A percentile compares a stretch with the other conserved stretches of the same genome.
Conservation (phyloP, 352 stramenopile species). For the Phytophthora megakarya region DNA sequence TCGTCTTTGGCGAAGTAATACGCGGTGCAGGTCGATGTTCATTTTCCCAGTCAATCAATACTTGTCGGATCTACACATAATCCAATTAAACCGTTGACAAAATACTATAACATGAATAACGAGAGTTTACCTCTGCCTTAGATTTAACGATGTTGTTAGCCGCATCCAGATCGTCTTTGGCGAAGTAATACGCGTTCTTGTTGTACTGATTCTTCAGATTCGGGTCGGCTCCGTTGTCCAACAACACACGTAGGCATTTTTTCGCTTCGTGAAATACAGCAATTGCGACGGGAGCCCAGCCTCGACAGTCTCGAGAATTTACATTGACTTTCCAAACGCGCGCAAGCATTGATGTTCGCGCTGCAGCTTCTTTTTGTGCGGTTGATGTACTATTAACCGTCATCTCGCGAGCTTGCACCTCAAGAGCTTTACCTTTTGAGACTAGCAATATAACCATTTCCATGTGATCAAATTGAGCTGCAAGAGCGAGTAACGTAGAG, state of each 20-base stretch:
- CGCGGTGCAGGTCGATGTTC: slow-evolving; percentile 47
- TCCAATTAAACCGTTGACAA: neutral
- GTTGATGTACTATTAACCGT: slow-evolving; percentile 24
- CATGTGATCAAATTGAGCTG: slow-evolving; percentile 68
- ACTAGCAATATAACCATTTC: slow-evolving; percentile 65
- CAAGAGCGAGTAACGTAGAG: slow-evolving; percentile 74
- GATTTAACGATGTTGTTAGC: slow-evolving; percentile 84
- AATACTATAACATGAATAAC: too few relatives aligned
- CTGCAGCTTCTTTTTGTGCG: slow-evolving; percentile 33
- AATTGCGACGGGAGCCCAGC: slow-evolving; percentile 86
- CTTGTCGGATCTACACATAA: slow-evolving; percentile 57
- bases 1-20: slow-evolving; percentile 91
- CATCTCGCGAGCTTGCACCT: slow-evolving; percentile 32
- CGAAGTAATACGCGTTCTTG: slow-evolving; percentile 89
- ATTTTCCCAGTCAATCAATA: slow-evolving; percentile 72
- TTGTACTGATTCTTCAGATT: slow-evolving; percentile 91
- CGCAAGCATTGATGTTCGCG: slow-evolving; percentile 41
- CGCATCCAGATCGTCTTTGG: slow-evolving; percentile 88
- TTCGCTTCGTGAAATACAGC: slow-evolving; percentile 90
- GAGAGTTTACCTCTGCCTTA: slow-evolving; percentile 61
- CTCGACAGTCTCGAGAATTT: slow-evolving; percentile 78
- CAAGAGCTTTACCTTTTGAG: slow-evolving; percentile 61
- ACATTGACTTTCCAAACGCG: slow-evolving; percentile 71
- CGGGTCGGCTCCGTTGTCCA: slow-evolving; percentile 82
- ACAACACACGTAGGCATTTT: slow-evolving; percentile 61